Conservation (phyloP, 139 green algal species). For the Parachlorella kessleri region DNA sequence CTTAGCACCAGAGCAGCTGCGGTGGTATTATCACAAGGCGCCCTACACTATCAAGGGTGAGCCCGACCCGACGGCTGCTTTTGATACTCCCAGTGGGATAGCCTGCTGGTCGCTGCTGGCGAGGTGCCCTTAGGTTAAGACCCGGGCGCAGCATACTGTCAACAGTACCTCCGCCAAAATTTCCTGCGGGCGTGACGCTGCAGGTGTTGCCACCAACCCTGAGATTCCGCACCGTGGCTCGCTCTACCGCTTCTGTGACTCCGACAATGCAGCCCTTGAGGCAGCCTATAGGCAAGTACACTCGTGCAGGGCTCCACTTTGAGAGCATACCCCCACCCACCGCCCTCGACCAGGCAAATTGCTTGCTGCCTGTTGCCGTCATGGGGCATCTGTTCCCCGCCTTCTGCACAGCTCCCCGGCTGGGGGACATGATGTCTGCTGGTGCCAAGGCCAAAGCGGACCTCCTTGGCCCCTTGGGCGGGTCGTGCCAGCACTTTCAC, state of each 20-base stretch:
- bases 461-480: not conserved
- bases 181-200: not conserved
- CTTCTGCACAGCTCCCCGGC: not conserved
- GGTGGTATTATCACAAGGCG: slow-evolving; percentile 44
- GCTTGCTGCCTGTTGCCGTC: no score
- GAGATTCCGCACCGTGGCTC: slow-evolving; percentile 49
- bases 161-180: not conserved
- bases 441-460: not conserved
- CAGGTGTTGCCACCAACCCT: slow-evolving; percentile 6
- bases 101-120: not conserved
- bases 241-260: slow-evolving; percentile 46
- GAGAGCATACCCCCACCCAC: not conserved
- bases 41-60: slow-evolving; percentile 28
- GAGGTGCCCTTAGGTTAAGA: not conserved
- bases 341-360: no score
- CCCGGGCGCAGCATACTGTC: not conserved
- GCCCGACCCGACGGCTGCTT: no score
- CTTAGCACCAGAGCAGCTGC: slow-evolving; percentile 8
- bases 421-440: not conserved
- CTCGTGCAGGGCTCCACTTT: not conserved
- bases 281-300: slow-evolving; percentile 25
- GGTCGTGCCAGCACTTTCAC: not conserved
- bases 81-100: no score
- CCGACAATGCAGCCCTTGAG: slow-evolving; percentile 43
- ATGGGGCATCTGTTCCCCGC: not conserved